These are phyloP conservation scores for Thelonectria discophora DNA, from an alignment of 2,329 filamentous ascomycete genomes.

Conservation along the genomic window DNA sequence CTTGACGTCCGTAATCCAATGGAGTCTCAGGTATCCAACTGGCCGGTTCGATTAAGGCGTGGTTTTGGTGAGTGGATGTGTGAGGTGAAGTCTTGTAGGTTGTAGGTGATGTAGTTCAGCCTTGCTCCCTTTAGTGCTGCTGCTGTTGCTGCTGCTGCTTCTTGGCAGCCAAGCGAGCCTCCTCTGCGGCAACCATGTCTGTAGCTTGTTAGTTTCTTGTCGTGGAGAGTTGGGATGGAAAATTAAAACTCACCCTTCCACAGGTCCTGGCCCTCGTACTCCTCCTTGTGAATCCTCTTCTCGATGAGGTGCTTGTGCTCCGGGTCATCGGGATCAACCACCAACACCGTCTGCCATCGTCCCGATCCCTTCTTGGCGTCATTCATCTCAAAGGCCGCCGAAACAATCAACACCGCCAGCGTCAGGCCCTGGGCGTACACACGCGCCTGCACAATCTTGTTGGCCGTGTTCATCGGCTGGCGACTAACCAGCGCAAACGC, in stretches of 20 bases:
- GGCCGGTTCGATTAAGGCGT: background rate
- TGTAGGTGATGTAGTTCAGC: background rate
- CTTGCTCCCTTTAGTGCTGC: slow-evolving; percentile 32
- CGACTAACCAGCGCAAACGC: slow-evolving; percentile 80
- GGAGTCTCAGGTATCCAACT: background rate
- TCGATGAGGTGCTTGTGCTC: slow-evolving; percentile 85
- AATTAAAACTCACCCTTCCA: slow-evolving; percentile 76
- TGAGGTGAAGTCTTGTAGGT: background rate
- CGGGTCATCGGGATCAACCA: slow-evolving; percentile 82
- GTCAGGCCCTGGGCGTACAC: slow-evolving; percentile 93
- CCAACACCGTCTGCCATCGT: slow-evolving; percentile 85
- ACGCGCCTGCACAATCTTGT: slow-evolving; percentile 94
- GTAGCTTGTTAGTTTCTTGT: slow-evolving; percentile 29
- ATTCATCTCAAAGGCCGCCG: slow-evolving; percentile 79
- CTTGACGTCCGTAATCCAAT: background rate
- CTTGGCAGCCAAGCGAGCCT: slow-evolving; percentile 63
- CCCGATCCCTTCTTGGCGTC: slow-evolving; percentile 81
- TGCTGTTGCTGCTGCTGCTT: slow-evolving; percentile 31
- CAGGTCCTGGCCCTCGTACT: slow-evolving; percentile 88
- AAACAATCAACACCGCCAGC: slow-evolving; percentile 82
- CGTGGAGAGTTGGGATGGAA: too few species aligned
- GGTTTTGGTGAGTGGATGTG: background rate
- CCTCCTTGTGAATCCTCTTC: slow-evolving; percentile 87
- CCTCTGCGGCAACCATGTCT: slow-evolving; percentile 87
- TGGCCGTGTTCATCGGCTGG: slow-evolving; percentile 75